A percentile compares a stretch with the other conserved stretches of the same genome.
Evolutionary conservation across 257 asterid species (phyloP).

Genomic region (Rubia yunnanensis): DNA sequence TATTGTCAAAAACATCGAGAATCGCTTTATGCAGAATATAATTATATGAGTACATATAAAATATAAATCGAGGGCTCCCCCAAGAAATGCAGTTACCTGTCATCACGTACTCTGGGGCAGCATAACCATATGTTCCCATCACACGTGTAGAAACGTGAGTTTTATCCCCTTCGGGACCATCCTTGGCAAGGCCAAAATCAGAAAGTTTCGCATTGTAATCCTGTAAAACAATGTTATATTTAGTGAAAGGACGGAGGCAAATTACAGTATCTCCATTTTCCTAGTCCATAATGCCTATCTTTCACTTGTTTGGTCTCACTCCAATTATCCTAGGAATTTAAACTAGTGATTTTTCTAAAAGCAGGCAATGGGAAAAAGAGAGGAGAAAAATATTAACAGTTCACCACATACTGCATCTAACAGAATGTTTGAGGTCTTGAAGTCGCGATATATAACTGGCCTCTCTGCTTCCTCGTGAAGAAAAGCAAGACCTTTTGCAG

Average conservation of each 20-base stretch:
- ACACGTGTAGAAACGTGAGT: constrained; percentile 98
- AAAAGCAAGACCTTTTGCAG: constrained; percentile 93
- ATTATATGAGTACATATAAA: neutral
- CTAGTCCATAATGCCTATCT: neutral
- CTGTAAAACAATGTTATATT: constrained; percentile 27
- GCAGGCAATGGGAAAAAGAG: neutral
- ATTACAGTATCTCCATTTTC: neutral
- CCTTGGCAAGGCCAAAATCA: constrained; percentile 98
- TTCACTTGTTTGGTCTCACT: too few relatives aligned
- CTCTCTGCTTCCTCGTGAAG: constrained; percentile 99
- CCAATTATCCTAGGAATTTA: too few relatives aligned
- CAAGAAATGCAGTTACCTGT: constrained; percentile 43
- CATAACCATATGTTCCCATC: constrained; percentile 97
- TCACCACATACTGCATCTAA: constrained; percentile 72
- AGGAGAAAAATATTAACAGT: constrained; percentile 2
- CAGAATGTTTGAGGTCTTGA: constrained; percentile 93
- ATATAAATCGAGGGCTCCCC: neutral
- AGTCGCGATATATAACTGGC: constrained; percentile 89
- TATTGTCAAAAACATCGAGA: neutral
- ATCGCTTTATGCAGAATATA: neutral
- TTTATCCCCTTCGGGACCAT: constrained; percentile 94
- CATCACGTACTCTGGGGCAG: constrained; percentile 99
- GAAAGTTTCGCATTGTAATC: constrained; percentile 95
- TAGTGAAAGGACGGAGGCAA: constrained; percentile 8
- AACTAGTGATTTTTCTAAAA: neutral